These are phyloP conservation scores for Postia placenta DNA, from an alignment of 768 basidiomycete genomes.

Conservation along the genomic window DNA sequence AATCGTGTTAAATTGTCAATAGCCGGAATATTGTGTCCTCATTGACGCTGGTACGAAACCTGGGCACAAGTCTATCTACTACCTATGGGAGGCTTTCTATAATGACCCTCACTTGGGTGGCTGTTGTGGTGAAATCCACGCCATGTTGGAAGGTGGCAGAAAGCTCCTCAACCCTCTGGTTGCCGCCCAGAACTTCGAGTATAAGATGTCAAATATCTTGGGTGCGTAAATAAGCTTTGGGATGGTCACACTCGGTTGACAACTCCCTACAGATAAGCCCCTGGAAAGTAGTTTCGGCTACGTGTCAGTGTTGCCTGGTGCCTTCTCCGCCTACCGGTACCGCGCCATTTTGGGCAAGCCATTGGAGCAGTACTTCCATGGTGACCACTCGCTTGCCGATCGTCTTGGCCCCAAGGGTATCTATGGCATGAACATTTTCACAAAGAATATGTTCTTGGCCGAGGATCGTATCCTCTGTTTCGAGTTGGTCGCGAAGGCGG, in stretches of 20 bases:
- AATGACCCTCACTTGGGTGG: constrained; percentile 75
- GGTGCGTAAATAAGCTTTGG: constrained; percentile 33
- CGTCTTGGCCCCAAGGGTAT: constrained; percentile 91
- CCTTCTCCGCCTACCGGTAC: constrained; percentile 95
- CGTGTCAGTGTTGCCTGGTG: constrained; percentile 91
- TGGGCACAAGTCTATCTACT: constrained; percentile 92
- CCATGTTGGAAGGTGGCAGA: constrained; percentile 90
- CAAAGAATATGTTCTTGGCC: constrained; percentile 87
- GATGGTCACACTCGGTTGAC: background rate
- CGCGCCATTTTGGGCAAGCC: constrained; percentile 83
- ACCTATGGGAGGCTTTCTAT: constrained; percentile 91
- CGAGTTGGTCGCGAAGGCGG: constrained; percentile 88
- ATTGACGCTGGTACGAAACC: constrained; percentile 97
- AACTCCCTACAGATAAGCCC: constrained; percentile 63
- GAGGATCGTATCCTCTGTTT: constrained; percentile 98
- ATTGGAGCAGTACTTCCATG: constrained; percentile 80
- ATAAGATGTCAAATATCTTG: constrained; percentile 97
- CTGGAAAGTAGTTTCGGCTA: constrained; percentile 95
- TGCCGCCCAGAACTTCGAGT: constrained; percentile 96
- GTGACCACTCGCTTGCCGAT: constrained; percentile 85
- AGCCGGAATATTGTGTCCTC: constrained; percentile 90
- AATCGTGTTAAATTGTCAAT: constrained; percentile 1
- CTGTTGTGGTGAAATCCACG: constrained; percentile 93
- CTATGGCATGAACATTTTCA: constrained; percentile 96
- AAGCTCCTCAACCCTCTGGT: constrained; percentile 90